Percentiles rank a stretch among this genome's conserved stretches.
These are phyloP conservation scores for Heterobasidion occidentale DNA, from an alignment of 1,284 basidiomycete genomes.

Conservation along the genomic window DNA sequence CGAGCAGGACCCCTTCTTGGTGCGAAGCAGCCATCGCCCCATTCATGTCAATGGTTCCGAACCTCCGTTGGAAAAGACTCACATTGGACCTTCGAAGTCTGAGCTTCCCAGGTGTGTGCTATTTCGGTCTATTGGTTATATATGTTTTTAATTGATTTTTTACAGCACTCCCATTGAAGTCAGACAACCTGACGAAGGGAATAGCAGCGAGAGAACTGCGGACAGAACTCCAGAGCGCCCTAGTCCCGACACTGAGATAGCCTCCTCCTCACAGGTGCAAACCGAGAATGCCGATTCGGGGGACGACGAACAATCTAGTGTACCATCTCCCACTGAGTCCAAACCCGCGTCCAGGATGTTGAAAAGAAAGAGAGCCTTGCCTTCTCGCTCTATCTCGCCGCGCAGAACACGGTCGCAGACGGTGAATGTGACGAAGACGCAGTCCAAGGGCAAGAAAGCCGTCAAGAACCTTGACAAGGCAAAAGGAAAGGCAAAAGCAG, in stretches of 20 bases:
- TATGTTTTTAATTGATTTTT: too few species aligned
- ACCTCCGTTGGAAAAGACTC: slow-evolving; percentile 14
- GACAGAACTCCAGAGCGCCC: too few species aligned
- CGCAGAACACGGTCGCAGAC: slow-evolving; percentile 1
- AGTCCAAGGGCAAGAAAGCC: background rate
- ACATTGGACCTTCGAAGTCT: slow-evolving; percentile 7
- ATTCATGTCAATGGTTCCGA: too few species aligned
- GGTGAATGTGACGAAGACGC: background rate
- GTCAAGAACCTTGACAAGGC: background rate
- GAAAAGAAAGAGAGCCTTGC: background rate
- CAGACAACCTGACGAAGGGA: too few species aligned
- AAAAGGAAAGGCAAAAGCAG: slow-evolving; percentile 3
- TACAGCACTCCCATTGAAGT: too few species aligned
- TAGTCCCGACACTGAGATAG: too few species aligned
- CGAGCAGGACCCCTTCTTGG: slow-evolving; percentile 14
- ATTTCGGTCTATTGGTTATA: too few species aligned
- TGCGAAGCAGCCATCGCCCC: too few species aligned
- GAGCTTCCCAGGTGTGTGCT: too few species aligned
- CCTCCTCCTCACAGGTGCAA: too few species aligned
- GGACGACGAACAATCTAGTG: background rate
- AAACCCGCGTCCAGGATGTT: background rate
- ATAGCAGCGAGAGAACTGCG: too few species aligned
- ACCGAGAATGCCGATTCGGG: slow-evolving; percentile 13
- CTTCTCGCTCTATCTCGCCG: background rate
- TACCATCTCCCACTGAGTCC: too few species aligned